Conservation (phyloP, 164 flowering plant genomes). For the Magnolia changhungtana region DNA sequence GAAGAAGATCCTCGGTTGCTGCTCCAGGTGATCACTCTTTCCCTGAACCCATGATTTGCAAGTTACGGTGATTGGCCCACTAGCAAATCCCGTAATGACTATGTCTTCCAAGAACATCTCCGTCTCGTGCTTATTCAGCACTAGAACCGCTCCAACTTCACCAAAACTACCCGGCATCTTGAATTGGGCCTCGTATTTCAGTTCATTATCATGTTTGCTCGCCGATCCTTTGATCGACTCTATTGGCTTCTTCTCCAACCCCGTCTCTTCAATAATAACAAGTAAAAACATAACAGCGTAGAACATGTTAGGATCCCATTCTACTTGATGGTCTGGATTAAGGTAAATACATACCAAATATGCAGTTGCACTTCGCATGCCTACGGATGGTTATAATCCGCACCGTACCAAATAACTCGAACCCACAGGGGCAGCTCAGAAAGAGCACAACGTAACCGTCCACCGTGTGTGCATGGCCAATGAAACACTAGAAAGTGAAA, state of each 20-base stretch:
- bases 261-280: constrained; percentile 27
- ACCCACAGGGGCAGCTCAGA: too few relatives aligned
- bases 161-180: constrained; percentile 44
- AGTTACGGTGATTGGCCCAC: constrained; percentile 28
- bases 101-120: constrained; percentile 53
- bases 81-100: constrained; percentile 35
- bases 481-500: too few relatives aligned
- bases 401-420: too few relatives aligned
- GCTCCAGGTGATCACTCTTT: constrained; percentile 28
- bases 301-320: too few relatives aligned
- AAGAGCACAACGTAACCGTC: too few relatives aligned
- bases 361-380: too few relatives aligned
- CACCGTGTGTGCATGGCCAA: too few relatives aligned
- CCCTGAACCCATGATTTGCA: constrained; percentile 67
- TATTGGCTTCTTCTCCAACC: constrained; percentile 38
- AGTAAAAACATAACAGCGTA: background rate
- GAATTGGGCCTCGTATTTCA: constrained; percentile 39
- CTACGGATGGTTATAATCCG: too few relatives aligned
- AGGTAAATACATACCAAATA: too few relatives aligned
- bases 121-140: constrained; percentile 55
- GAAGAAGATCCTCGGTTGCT: constrained; percentile 52
- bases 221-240: constrained; percentile 26
- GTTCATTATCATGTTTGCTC: constrained; percentile 1
- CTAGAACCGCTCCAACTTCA: constrained; percentile 44
- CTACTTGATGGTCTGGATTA: too few relatives aligned